Evolutionary conservation across 495 filamentous ascomycete species (phyloP).

Genomic region (Hypomontagnella submonticulosa): DNA sequence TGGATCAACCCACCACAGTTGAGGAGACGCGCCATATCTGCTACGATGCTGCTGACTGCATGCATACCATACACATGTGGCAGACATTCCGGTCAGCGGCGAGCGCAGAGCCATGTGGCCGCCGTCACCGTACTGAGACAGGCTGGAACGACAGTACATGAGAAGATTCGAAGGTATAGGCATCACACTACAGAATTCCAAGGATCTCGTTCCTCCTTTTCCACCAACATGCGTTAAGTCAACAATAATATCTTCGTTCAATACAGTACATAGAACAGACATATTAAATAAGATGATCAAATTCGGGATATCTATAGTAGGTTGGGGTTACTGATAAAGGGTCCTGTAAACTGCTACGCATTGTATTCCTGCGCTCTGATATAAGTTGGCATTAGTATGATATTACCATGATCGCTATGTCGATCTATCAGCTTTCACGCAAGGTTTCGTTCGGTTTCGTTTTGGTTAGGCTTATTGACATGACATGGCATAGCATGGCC

Average conservation of each 20-base stretch:
- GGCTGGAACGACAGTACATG: slow-evolving; percentile 4
- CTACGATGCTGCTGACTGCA: slow-evolving; percentile 34
- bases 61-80: slow-evolving; percentile 23
- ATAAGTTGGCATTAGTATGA: slow-evolving; percentile 3
- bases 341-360: neutral
- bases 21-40: slow-evolving; percentile 20
- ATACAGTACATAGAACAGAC: too few relatives aligned
- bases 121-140: slow-evolving; percentile 17
- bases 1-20: slow-evolving; percentile 8
- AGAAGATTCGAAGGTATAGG: neutral
- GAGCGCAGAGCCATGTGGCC: slow-evolving; percentile 33
- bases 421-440: slow-evolving; percentile 33
- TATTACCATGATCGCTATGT: slow-evolving; percentile 20
- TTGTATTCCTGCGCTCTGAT: neutral
- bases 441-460: slow-evolving; percentile 2
- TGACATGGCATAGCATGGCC: neutral
- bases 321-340: neutral
- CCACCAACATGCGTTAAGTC: too few relatives aligned
- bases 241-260: too few relatives aligned
- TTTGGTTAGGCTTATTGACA: neutral
- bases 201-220: too few relatives aligned
- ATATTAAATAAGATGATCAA: too few relatives aligned
- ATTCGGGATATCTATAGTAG: too few relatives aligned
- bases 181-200: too few relatives aligned
- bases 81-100: slow-evolving; percentile 19